phyloP scores from a whole-genome alignment of 2,329 filamentous ascomycete genomes.

The Akanthomyces muscarius region DNA sequence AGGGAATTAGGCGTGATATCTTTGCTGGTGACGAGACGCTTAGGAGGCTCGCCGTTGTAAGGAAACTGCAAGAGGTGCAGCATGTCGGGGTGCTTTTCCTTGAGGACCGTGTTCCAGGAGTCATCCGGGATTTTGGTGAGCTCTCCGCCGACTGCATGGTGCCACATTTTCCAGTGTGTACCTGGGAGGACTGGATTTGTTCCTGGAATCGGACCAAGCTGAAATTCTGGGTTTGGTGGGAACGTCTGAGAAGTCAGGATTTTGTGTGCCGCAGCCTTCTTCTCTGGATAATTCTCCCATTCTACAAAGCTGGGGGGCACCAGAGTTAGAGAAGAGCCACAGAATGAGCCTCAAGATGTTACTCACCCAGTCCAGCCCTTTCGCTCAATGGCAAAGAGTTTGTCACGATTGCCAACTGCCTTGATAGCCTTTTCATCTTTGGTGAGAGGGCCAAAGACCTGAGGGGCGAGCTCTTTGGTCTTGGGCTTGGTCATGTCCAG shows the following conservation, averaged over 20 bases:
- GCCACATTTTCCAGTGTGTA: constrained; percentile 55
- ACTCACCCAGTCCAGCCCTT: constrained; percentile 34
- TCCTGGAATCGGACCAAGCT: constrained; percentile 49
- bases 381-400: constrained; percentile 26
- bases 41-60: constrained; percentile 60
- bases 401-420: constrained; percentile 34
- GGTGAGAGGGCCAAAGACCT: constrained; percentile 28
- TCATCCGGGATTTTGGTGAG: constrained; percentile 50
- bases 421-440: constrained; percentile 40
- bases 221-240: constrained; percentile 48
- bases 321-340: background rate
- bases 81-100: constrained; percentile 59
- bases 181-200: constrained; percentile 57
- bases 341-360: background rate
- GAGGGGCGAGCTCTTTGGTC: constrained; percentile 28
- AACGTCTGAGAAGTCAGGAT: constrained; percentile 35
- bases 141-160: constrained; percentile 42
- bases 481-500: constrained; percentile 41
- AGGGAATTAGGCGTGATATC: constrained; percentile 55
- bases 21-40: constrained; percentile 44
- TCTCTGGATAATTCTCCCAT: constrained; percentile 67
- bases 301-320: constrained; percentile 51
- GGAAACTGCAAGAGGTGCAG: constrained; percentile 59
- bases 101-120: constrained; percentile 51
- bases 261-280: constrained; percentile 55